Percentiles rank a stretch among this genome's conserved stretches.
Conservation (phyloP, 305 asterid species). For the Fraxinus velutina region DNA sequence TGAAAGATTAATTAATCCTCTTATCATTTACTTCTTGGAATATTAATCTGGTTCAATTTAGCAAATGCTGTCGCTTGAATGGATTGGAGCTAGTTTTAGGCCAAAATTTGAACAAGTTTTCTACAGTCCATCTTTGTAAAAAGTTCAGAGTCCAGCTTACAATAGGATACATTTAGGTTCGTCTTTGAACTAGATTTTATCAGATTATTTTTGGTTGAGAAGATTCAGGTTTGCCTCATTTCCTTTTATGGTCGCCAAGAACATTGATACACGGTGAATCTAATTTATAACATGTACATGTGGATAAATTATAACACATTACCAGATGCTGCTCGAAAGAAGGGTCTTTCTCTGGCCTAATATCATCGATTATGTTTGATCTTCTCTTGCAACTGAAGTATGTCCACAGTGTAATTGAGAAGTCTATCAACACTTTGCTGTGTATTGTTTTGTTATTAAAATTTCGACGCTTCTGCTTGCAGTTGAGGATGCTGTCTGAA, state of each 20-base stretch:
- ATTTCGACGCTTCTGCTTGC: constrained; percentile 21
- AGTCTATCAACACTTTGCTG: not conserved
- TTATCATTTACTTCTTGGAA: not conserved
- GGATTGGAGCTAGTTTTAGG: not conserved
- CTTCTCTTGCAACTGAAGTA: not conserved
- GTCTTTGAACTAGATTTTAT: not conserved
- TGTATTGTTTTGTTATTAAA: constrained; percentile 8
- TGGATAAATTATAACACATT: not conserved
- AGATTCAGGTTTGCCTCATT: not conserved
- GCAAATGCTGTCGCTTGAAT: not conserved
- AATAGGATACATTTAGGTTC: not conserved
- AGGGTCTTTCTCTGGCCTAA: not conserved
- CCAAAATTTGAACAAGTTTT: not conserved
- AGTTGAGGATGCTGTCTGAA: constrained; percentile 17
- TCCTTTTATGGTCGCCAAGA: not conserved
- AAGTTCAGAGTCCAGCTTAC: not conserved
- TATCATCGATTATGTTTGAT: not conserved
- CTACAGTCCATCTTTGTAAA: not conserved
- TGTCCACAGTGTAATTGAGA: not conserved
- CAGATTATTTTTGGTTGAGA: not conserved
- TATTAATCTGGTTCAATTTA: not conserved
- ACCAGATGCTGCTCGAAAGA: not conserved
- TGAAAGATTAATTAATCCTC: not conserved
- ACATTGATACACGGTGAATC: not conserved
- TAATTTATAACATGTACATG: not conserved